A percentile compares a stretch with the other conserved stretches of the same genome.
Conservation (phyloP, 176 grass and related monocot genomes). For the Cocos nucifera region DNA sequence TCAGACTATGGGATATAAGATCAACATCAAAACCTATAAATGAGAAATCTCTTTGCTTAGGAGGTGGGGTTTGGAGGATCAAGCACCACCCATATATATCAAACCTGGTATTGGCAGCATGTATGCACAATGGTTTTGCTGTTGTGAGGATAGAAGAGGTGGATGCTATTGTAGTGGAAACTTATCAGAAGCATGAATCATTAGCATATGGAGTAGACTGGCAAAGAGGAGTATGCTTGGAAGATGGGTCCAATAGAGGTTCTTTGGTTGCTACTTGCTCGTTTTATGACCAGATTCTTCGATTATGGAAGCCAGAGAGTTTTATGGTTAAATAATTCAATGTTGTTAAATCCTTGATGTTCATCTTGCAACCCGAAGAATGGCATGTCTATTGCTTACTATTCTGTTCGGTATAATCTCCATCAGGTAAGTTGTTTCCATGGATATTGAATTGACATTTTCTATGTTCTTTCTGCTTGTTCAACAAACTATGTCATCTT, state of each 20-base stretch:
- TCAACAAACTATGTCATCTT: no score
- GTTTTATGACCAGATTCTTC: constrained; percentile 80
- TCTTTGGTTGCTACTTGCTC: constrained; percentile 71
- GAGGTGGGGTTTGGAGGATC: constrained; percentile 92
- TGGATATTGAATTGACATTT: no score
- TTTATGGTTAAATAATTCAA: constrained; percentile 4
- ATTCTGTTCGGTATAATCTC: no score
- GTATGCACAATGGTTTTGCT: constrained; percentile 95
- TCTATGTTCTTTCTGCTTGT: no score
- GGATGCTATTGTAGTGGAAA: constrained; percentile 51
- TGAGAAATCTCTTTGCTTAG: constrained; percentile 62
- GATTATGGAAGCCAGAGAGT: constrained; percentile 54
- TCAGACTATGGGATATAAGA: constrained; percentile 95
- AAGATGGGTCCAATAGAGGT: constrained; percentile 16
- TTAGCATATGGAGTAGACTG: constrained; percentile 95
- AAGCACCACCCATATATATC: constrained; percentile 64
- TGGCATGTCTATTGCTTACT: no score
- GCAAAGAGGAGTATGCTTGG: constrained; percentile 48
- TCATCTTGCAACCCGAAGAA: no score
- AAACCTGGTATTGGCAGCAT: constrained; percentile 59
- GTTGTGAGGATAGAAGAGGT: constrained; percentile 43
- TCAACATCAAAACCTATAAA: constrained; percentile 52
- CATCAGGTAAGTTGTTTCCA: no score
- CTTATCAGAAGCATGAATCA: constrained; percentile 70
- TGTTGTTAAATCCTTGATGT: not conserved